These are phyloP conservation scores for Rubia balearica DNA, from an alignment of 305 asterid species.

Conservation along the genomic window DNA sequence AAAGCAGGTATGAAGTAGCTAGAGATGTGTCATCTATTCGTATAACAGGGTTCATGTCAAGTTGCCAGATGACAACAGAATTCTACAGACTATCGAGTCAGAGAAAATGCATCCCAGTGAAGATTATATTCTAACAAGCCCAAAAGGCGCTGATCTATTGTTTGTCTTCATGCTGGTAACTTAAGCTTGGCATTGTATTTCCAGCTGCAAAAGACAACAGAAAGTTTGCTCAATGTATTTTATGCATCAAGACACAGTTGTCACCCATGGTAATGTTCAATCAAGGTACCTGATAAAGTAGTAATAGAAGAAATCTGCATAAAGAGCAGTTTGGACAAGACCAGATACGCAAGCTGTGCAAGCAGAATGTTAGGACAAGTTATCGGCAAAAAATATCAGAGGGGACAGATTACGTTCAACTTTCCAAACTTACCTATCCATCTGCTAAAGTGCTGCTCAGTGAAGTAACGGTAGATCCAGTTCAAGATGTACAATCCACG, in stretches of 20 bases:
- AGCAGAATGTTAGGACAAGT: neutral
- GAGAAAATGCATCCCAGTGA: neutral
- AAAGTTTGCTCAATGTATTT: neutral
- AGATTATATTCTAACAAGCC: neutral
- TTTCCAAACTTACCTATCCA: conserved; percentile 20
- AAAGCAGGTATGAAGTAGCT: neutral
- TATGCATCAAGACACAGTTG: neutral
- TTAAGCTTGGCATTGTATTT: conserved; percentile 23
- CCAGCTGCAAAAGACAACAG: conserved; percentile 21
- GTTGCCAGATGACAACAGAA: neutral
- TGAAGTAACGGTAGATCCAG: conserved; percentile 82
- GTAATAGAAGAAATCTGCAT: conserved; percentile 31
- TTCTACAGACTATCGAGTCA: neutral
- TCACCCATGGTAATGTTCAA: neutral
- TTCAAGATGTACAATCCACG: conserved; percentile 82
- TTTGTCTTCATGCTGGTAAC: conserved; percentile 18
- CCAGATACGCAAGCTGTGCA: conserved; percentile 24
- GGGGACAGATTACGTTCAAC: neutral
- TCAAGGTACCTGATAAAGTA: conserved; percentile 22
- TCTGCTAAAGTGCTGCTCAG: conserved; percentile 20
- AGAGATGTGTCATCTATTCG: neutral
- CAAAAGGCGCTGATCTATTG: neutral
- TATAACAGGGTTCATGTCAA: conserved; percentile 2
- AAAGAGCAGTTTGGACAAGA: conserved; percentile 23
- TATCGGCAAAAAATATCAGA: neutral